phyloP scores from a whole-genome alignment of 768 basidiomycete genomes.

The Tricholoma furcatifolium region DNA sequence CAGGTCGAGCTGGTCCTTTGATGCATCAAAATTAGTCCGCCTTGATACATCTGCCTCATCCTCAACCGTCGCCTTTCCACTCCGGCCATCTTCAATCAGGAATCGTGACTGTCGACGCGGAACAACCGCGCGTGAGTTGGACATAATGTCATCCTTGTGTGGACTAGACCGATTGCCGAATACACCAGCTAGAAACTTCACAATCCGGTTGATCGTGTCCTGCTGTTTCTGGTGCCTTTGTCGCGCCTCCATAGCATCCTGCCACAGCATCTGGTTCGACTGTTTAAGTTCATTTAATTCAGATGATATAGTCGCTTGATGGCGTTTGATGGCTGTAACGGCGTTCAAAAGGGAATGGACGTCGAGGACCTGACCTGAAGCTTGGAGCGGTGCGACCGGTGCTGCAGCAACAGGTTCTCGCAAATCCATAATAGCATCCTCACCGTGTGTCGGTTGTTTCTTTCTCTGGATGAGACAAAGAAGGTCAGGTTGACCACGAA shows the following conservation, averaged over 20 bases:
- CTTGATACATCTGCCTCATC: constrained; percentile 36
- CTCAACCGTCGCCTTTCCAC: constrained; percentile 33
- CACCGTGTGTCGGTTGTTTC: constrained; percentile 51
- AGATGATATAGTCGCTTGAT: constrained; percentile 87
- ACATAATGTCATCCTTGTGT: constrained; percentile 29
- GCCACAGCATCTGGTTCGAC: constrained; percentile 90
- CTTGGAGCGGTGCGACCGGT: constrained; percentile 8
- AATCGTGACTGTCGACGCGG: constrained; percentile 53
- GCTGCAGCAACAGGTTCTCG: constrained; percentile 20
- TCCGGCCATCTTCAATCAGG: constrained; percentile 63
- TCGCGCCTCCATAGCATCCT: constrained; percentile 78
- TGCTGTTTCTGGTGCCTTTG: constrained; percentile 89
- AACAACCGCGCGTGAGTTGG: constrained; percentile 41
- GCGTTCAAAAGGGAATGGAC: constrained; percentile 77
- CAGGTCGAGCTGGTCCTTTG: neutral
- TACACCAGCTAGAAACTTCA: constrained; percentile 91
- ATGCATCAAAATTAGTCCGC: constrained; percentile 1
- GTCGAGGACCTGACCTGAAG: constrained; percentile 61
- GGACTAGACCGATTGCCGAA: constrained; percentile 62
- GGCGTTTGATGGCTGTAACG: constrained; percentile 84
- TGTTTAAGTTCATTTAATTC: constrained; percentile 88
- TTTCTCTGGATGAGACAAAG: constrained; percentile 88
- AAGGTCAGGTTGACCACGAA: constrained; percentile 84
- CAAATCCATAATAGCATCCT: constrained; percentile 36
- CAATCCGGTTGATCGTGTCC: constrained; percentile 93